Conservation (phyloP, 352 stramenopile genomes). For the Phytophthora sp. region DNA sequence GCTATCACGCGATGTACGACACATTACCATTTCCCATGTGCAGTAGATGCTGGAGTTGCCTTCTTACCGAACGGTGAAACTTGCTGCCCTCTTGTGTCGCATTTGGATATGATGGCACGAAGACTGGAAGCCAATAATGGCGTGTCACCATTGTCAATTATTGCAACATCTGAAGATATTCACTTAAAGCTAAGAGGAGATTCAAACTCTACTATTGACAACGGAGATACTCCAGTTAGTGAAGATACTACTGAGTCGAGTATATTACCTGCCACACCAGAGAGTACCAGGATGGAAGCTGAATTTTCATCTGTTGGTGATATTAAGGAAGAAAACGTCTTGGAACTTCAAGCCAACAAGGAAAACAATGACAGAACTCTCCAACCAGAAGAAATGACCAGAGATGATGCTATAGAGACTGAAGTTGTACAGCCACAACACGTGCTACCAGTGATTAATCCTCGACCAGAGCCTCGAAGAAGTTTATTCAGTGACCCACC, state of each 20-base stretch:
- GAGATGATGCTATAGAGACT: background rate
- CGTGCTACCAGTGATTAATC: conserved; percentile 59
- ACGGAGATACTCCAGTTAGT: background rate
- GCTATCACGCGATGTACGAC: conserved; percentile 80
- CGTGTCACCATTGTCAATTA: conserved; percentile 2
- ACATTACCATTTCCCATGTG: conserved; percentile 95
- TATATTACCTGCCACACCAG: conserved; percentile 7
- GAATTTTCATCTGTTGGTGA: conserved; percentile 4
- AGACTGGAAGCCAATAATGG: conserved; percentile 25
- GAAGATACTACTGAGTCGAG: conserved; percentile 1
- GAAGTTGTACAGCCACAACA: conserved; percentile 9
- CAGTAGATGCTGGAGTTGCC: conserved; percentile 72
- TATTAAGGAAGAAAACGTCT: conserved; percentile 6
- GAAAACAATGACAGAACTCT: conserved; percentile 1
- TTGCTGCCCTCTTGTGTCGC: conserved; percentile 58
- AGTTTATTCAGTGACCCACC: conserved; percentile 55
- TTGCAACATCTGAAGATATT: background rate
- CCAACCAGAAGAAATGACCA: conserved; percentile 1
- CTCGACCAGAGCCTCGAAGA: conserved; percentile 46
- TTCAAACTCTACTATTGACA: background rate
- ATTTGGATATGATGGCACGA: conserved; percentile 61
- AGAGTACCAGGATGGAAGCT: conserved; percentile 1
- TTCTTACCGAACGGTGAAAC: conserved; percentile 79
- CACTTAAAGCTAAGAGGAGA: too few species aligned
- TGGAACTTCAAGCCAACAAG: background rate